These are phyloP conservation scores for Aspergillus wentii DNA, from an alignment of 495 filamentous ascomycete species.

Conservation along the genomic window DNA sequence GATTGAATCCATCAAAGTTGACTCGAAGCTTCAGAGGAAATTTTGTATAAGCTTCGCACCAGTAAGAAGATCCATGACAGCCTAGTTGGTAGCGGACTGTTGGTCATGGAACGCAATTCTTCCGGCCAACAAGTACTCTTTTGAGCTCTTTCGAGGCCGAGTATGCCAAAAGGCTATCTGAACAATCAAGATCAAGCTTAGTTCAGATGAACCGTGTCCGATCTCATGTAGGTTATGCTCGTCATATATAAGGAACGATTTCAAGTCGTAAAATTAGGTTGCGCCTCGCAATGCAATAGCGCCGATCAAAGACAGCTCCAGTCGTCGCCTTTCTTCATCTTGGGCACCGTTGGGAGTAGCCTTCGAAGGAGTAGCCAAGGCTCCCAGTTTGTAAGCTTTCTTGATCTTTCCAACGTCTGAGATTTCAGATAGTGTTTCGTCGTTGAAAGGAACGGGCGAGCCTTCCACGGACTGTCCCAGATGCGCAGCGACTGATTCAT, in stretches of 20 bases:
- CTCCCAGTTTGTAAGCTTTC: constrained; percentile 79
- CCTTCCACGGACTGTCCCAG: constrained; percentile 60
- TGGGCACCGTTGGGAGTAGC: constrained; percentile 13
- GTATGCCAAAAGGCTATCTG: too few relatives aligned
- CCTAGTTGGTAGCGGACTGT: too few relatives aligned
- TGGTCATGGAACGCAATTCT: too few relatives aligned
- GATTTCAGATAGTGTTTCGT: constrained; percentile 50
- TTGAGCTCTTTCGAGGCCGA: too few relatives aligned
- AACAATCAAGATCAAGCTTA: too few relatives aligned
- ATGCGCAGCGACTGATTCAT: constrained; percentile 56
- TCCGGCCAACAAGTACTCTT: too few relatives aligned
- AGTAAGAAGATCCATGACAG: too few relatives aligned
- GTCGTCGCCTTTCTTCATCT: constrained; percentile 36
- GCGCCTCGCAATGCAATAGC: constrained; percentile 68
- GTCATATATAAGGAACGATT: too few relatives aligned
- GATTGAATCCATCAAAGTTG: neutral
- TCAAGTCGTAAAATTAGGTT: constrained; percentile 25
- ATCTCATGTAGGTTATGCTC: too few relatives aligned
- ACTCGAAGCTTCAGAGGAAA: too few relatives aligned
- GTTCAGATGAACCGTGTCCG: too few relatives aligned
- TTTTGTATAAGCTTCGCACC: neutral
- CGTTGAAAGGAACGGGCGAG: constrained; percentile 53
- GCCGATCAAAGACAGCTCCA: constrained; percentile 61
- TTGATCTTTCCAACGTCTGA: constrained; percentile 66
- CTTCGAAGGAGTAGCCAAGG: constrained; percentile 27